phyloP scores from a whole-genome alignment of 495 filamentous ascomycete species.

The Neurospora sp. region DNA sequence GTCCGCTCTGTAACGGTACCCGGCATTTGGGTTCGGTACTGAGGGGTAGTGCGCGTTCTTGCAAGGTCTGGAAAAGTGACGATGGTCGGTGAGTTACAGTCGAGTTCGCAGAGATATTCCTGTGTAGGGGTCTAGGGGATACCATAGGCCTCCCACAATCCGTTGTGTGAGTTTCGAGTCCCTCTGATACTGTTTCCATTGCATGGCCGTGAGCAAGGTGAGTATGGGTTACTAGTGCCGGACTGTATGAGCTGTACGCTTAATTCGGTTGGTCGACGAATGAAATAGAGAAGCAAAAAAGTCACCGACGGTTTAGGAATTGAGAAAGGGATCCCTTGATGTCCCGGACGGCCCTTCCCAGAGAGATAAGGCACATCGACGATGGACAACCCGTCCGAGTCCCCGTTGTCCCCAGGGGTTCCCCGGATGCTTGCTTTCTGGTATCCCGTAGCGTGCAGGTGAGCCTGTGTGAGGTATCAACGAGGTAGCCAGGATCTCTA shows the following conservation, averaged over 20 bases:
- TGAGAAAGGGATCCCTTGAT: neutral
- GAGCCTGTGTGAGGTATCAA: neutral
- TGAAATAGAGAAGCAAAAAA: neutral
- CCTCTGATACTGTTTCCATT: neutral
- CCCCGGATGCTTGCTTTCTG: neutral
- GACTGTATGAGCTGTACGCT: neutral
- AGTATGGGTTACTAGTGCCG: neutral
- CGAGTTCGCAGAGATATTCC: neutral
- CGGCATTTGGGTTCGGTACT: neutral
- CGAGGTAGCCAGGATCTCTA: neutral
- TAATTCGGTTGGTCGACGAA: neutral
- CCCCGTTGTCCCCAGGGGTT: neutral
- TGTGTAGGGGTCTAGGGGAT: neutral
- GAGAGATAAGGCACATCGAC: neutral
- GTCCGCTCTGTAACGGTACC: neutral
- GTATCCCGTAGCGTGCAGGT: neutral
- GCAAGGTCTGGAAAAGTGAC: neutral
- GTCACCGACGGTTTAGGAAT: neutral
- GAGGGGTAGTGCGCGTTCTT: neutral
- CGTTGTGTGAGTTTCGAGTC: neutral
- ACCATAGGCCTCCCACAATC: neutral
- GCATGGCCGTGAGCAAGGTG: neutral
- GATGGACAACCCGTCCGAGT: neutral
- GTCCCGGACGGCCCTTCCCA: neutral
- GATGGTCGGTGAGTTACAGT: neutral